Evolutionary conservation across 1,139 yeast species (phyloP), one percentile per base, ranked within the genome.

Genomic region (Sugiyamaella castrensis): DNA sequence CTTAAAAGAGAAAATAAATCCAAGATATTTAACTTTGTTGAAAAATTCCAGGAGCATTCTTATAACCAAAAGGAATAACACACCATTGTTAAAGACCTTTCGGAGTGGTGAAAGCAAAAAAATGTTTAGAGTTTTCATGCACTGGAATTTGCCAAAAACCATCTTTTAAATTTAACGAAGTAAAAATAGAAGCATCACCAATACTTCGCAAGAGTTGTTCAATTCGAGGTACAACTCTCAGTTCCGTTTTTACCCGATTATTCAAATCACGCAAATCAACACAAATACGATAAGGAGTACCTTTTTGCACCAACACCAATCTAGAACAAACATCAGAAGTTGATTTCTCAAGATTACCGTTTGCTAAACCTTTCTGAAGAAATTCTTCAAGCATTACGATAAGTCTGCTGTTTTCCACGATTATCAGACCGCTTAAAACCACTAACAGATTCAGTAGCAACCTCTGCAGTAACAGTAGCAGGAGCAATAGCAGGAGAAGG

Each of bases 31-130:
- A 19, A 19, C 24, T 19, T 19, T 19, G 5, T 35, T 46, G 50
- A 28, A 41, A 35, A 8, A 27, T 29, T n/a, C 37, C 31, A 34
- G 47, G 50, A 2, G 59, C 58, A 34, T 52, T 53, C 5, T 46
- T 44, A 26, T 54, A 34, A 4, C 58, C 59, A 46, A 40, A 40
- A 12, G 48, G 48, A 40, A 45, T 40, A 8, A 40, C 46, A n/a
- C 13, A 6, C 34, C 34, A 45, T 26, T 45, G 33, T 13, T 2
- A 45, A 11, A 26, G 19, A 26, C 48, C 48, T 30, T 10, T 9
- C 3, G 39, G 12, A 13, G 48, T 45, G 12, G 11, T 12, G 13
- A 41, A 39, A 9, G 48, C 48, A 15, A 42, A 42, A 11, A 42
- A 42, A 36, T 15, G 13, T 4, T 19, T 28, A 12, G 33, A 33